Percentiles rank a stretch among this genome's conserved stretches.
phyloP scores from a whole-genome alignment of 306 rosid genomes.

The Prunus padus region DNA sequence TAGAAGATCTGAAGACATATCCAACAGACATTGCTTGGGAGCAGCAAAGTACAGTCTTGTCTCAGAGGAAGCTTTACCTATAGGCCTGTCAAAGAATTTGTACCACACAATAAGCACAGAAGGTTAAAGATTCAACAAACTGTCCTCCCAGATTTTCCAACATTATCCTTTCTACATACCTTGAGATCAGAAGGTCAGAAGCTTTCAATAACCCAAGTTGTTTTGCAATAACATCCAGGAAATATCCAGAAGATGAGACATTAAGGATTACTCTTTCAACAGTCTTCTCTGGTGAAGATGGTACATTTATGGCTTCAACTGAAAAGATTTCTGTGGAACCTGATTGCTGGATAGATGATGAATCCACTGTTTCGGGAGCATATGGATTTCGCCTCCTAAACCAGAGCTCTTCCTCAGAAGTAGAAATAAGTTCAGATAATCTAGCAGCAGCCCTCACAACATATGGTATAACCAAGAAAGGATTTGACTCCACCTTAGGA shows the following conservation, averaged over 20 bases:
- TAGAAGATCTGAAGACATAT: slow-evolving; percentile 40
- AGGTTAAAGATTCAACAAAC: slow-evolving; percentile 7
- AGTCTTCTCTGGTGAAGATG: slow-evolving; percentile 58
- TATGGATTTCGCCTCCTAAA: slow-evolving; percentile 61
- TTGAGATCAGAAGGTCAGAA: slow-evolving; percentile 60
- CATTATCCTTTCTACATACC: slow-evolving; percentile 45
- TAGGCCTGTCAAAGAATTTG: slow-evolving; percentile 48
- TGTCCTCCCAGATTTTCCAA: slow-evolving; percentile 4
- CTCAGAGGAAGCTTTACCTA: slow-evolving; percentile 92
- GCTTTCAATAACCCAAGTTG: slow-evolving; percentile 74
- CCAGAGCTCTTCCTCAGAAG: slow-evolving; percentile 58
- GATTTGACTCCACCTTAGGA: slow-evolving; percentile 75
- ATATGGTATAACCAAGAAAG: slow-evolving; percentile 47
- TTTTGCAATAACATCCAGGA: slow-evolving; percentile 74
- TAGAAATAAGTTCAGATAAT: slow-evolving; percentile 45
- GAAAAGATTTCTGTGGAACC: slow-evolving; percentile 36
- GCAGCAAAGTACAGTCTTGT: slow-evolving; percentile 71
- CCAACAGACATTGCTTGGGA: slow-evolving; percentile 42
- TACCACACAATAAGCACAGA: slow-evolving; percentile 19
- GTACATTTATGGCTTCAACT: slow-evolving; percentile 56
- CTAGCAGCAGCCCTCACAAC: slow-evolving; percentile 56
- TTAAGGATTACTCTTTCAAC: slow-evolving; percentile 53
- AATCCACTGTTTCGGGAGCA: slow-evolving; percentile 51
- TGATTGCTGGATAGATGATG: slow-evolving; percentile 32
- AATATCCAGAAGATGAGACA: slow-evolving; percentile 62